Base-by-base conservation (phyloP, 2,329 filamentous ascomycete genomes). In the Helicocarpus griseus region DNA sequence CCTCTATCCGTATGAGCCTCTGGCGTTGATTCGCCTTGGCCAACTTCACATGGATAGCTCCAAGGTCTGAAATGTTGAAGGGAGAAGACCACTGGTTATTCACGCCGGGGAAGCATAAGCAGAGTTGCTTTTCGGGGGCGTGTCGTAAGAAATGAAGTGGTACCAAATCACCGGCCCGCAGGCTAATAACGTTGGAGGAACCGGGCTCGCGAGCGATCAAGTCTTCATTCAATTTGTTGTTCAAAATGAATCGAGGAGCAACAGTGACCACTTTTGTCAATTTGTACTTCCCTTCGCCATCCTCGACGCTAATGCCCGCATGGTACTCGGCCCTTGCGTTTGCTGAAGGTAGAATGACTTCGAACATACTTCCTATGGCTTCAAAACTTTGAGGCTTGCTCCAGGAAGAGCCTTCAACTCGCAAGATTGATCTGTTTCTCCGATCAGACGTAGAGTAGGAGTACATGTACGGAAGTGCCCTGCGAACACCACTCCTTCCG, bases 351-450 rank as follows among this genome's bases (percentile, higher is more conserved):
- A 98, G 76, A 31, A 93, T 80, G 33, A 95, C 87, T 60, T 96
- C 90, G 14, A 89, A 85, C 0, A 86, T 89, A 62, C 91, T 97
- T 29, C 93, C 93, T 57, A 98, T 93, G 19, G 93, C 93, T 64
- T 98, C 94, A 61, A 98, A 95, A 77, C 89, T 96, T 66, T 97
- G 91, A 0, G 91, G 89, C 65, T 93, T 95, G 71, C 93, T 97
- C 94, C 93, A 98, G 54, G 84, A 81, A 0, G 93, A 96, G 50
- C 94, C 86, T 4, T 86, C 89, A 38, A 96, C 81, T 70, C 88
- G 94, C 54, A 98, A 74, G 41, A 95, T 73, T 5, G 89, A 89
- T 58, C 93, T 83, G 66, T 98, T 98, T 60, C 89, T 88, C 60
- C 87, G 86, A 62, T 98, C 93, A 57, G 95, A 87, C 19, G 79